phyloP scores from a whole-genome alignment of 2,329 filamentous ascomycete genomes.

The Bipolaris sorokiniana region DNA sequence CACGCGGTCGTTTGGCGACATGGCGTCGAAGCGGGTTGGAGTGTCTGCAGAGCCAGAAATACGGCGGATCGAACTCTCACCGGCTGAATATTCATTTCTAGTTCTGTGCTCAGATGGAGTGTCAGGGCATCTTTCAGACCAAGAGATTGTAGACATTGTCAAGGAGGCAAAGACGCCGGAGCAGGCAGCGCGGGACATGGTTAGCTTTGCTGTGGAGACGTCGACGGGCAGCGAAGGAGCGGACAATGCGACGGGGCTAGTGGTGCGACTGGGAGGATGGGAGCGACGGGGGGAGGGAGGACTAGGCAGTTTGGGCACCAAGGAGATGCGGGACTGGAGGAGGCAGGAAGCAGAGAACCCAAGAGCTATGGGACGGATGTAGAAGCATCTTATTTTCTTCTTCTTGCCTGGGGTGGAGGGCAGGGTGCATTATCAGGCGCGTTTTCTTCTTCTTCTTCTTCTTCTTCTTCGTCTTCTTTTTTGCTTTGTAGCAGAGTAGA shows the following conservation, averaged over 20 bases:
- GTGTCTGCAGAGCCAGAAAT: slow-evolving; percentile 95
- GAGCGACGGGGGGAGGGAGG: slow-evolving; percentile 80
- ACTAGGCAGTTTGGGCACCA: slow-evolving; percentile 85
- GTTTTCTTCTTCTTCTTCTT: not conserved
- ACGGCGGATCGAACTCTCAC: slow-evolving; percentile 74
- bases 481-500: too few relatives aligned
- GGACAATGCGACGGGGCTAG: slow-evolving; percentile 69
- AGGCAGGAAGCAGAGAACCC: slow-evolving; percentile 82
- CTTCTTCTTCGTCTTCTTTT: not conserved
- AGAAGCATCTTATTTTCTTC: not conserved
- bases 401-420: not conserved
- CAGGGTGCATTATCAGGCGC: slow-evolving; percentile 15
- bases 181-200: slow-evolving; percentile 77
- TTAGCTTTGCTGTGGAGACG: slow-evolving; percentile 88
- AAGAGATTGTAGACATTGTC: slow-evolving; percentile 94
- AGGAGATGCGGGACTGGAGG: slow-evolving; percentile 86
- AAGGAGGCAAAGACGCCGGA: slow-evolving; percentile 94
- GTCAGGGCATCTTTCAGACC: slow-evolving; percentile 82
- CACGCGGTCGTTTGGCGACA: slow-evolving; percentile 91
- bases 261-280: slow-evolving; percentile 69
- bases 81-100: slow-evolving; percentile 87
- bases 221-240: slow-evolving; percentile 56
- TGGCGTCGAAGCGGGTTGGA: slow-evolving; percentile 87
- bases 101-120: slow-evolving; percentile 90
- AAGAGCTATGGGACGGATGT: slow-evolving; percentile 70